Base-by-base conservation (phyloP, 164 flowering plant species). In the Nelumbo lutea region DNA sequence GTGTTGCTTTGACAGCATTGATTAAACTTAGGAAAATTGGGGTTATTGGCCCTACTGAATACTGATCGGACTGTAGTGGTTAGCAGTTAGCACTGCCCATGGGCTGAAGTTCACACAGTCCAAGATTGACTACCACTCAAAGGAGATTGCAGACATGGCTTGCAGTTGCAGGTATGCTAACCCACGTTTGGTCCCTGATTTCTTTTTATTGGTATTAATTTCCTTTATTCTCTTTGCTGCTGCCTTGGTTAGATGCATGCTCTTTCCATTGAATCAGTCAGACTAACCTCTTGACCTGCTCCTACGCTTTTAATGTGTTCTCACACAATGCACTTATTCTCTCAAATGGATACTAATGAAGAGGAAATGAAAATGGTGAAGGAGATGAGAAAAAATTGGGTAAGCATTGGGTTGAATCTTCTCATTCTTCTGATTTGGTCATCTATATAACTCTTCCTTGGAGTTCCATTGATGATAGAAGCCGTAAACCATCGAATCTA, bases 301-400 rank as follows among this genome's bases (percentile, higher is more conserved):
- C 13, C 61, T 65, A 92, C 84, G 98, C 98, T 53, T 96, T 96
- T 70, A 96, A 92, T 81, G 70, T 96, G 51, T 96, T 96, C 79
- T 96, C 97, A 13, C 98, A 92, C 79, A 96, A 96, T 83, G 96
- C 99, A 59, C 87, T 98, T 50, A 76, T 95, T 71, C 83, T 81
- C 11, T 68, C 90, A 65, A 96, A 92, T 79, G 99, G 99, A 47
- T 96, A 96, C 27, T 77, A 96, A 96, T 78, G 98, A 96, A 67
- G 98, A 96, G 83, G 98, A 96, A 79, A 96, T 96, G 99, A 96
- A 96, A 79, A 52, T 96, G 67, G 97, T 96, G 11, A 96, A 96
- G 70, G 99, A 96, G 82, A 96, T 98, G 0, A 81, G 91, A 66
- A 96, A 96, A 80, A 96, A 92, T 59, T 96, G 99, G 99, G 99